Evolutionary conservation across 1,284 basidiomycete species (phyloP).

Genomic region (Crucibulum cyathiforme): DNA sequence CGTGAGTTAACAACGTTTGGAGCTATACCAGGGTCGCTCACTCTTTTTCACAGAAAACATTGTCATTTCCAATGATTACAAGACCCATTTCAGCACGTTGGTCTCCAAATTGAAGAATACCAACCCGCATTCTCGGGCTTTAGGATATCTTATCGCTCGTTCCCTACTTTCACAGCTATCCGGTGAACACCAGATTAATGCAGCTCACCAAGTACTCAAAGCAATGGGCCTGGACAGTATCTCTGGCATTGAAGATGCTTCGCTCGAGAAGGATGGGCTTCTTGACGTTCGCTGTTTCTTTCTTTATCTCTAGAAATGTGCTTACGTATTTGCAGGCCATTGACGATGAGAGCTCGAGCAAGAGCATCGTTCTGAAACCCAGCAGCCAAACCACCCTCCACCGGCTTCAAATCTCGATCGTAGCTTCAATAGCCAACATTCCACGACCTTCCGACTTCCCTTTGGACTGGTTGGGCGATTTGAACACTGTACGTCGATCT

Average conservation of each 20-base stretch:
- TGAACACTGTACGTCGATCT: conserved; percentile 33
- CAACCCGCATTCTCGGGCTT: conserved; percentile 56
- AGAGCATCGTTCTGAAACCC: conserved; percentile 61
- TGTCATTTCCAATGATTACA: conserved; percentile 50
- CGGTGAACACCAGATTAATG: conserved; percentile 61
- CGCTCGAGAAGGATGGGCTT: conserved; percentile 44
- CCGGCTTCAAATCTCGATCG: conserved; percentile 61
- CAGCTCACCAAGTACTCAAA: conserved; percentile 56
- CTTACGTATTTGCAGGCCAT: conserved; percentile 38
- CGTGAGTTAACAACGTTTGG: conserved; percentile 48
- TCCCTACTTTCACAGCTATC: conserved; percentile 60
- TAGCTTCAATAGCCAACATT: conserved; percentile 55
- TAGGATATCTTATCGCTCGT: conserved; percentile 66
- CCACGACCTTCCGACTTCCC: conserved; percentile 47
- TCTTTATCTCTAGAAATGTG: conserved; percentile 3
- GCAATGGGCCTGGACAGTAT: conserved; percentile 52
- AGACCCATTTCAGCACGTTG: conserved; percentile 48
- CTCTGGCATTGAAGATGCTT: conserved; percentile 50
- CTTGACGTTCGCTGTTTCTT: conserved; percentile 45
- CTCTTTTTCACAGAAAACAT: conserved; percentile 60
- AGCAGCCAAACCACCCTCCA: conserved; percentile 58
- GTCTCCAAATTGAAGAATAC: conserved; percentile 54
- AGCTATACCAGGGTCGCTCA: neutral
- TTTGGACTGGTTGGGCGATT: conserved; percentile 55
- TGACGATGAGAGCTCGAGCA: conserved; percentile 50